A percentile compares a stretch with the other conserved stretches of the same genome.
Evolutionary conservation across 768 basidiomycete genomes (phyloP).

Genomic region (Suillus spraguei): DNA sequence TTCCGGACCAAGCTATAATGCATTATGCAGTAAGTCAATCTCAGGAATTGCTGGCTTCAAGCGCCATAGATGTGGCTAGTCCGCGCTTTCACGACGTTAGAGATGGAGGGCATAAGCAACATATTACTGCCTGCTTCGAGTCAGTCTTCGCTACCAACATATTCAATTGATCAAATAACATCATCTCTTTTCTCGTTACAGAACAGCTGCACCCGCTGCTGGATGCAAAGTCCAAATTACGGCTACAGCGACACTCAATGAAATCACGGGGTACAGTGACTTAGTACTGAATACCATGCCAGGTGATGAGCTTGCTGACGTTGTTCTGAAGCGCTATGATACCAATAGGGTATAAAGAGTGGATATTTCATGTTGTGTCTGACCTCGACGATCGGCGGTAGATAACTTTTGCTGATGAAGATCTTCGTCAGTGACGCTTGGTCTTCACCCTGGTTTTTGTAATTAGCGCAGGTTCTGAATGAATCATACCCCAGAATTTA

Average conservation of each 20-base stretch:
- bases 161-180: not conserved
- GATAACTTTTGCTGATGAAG: slow-evolving; percentile 12
- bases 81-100: slow-evolving; percentile 61
- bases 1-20: slow-evolving; percentile 75
- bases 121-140: slow-evolving; percentile 71
- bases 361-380: slow-evolving; percentile 66
- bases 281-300: not conserved
- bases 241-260: slow-evolving; percentile 37
- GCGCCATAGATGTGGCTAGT: slow-evolving; percentile 48
- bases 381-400: not conserved
- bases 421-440: slow-evolving; percentile 41
- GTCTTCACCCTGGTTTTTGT: slow-evolving; percentile 64
- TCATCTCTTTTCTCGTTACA: slow-evolving; percentile 22
- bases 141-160: slow-evolving; percentile 30
- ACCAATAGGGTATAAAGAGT: slow-evolving; percentile 57
- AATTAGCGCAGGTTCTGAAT: slow-evolving; percentile 7
- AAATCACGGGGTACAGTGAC: slow-evolving; percentile 40
- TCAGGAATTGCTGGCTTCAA: not conserved
- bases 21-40: slow-evolving; percentile 54
- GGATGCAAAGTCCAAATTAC: slow-evolving; percentile 53
- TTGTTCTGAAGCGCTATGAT: slow-evolving; percentile 57
- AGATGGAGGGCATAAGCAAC: slow-evolving; percentile 54
- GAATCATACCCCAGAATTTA: slow-evolving; percentile 69
- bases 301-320: slow-evolving; percentile 66
- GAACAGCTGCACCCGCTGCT: slow-evolving; percentile 63